A percentile compares a stretch with the other conserved stretches of the same genome.
Conservation (phyloP, 1,284 basidiomycete species). For the Sporisorium graminicola region DNA sequence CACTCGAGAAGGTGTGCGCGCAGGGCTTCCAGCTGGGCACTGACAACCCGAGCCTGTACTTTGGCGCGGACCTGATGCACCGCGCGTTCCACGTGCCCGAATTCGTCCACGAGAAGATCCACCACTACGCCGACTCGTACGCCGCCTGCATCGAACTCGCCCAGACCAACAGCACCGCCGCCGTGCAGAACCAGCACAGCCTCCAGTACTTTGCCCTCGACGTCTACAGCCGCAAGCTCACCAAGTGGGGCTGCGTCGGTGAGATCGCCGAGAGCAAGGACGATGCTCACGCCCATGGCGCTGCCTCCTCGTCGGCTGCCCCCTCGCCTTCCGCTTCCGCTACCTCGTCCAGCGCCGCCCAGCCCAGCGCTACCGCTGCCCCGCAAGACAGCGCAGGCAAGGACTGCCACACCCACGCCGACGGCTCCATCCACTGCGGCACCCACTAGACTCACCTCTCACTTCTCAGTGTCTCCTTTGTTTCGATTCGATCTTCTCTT, state of each 20-base stretch:
- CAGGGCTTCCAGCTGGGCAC: conserved; percentile 68
- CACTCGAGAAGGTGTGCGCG: conserved; percentile 63
- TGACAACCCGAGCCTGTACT: conserved; percentile 62
- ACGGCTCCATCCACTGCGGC: conserved; percentile 44
- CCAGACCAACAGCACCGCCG: conserved; percentile 64
- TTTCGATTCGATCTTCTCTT: too few species aligned
- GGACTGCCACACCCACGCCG: conserved; percentile 50
- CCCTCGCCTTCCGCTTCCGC: background rate
- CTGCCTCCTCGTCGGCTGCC: background rate
- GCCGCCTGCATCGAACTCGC: conserved; percentile 69
- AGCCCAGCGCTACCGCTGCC: background rate
- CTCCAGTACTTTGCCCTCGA: conserved; percentile 71
- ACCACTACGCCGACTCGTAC: conserved; percentile 70
- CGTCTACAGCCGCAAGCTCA: conserved; percentile 69
- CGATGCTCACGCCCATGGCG: background rate
- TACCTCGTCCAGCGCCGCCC: background rate
- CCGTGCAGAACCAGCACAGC: conserved; percentile 70
- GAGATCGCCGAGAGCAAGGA: conserved; percentile 9
- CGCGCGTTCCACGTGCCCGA: conserved; percentile 70
- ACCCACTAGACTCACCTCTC: conserved; percentile 20
- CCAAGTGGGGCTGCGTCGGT: conserved; percentile 59
- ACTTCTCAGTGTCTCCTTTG: too few species aligned
- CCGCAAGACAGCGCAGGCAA: background rate
- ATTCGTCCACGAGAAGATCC: conserved; percentile 66
- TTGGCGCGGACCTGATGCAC: conserved; percentile 71